Conservation (phyloP, 2,329 filamentous ascomycete genomes). For the Curvularia verruculosa region DNA sequence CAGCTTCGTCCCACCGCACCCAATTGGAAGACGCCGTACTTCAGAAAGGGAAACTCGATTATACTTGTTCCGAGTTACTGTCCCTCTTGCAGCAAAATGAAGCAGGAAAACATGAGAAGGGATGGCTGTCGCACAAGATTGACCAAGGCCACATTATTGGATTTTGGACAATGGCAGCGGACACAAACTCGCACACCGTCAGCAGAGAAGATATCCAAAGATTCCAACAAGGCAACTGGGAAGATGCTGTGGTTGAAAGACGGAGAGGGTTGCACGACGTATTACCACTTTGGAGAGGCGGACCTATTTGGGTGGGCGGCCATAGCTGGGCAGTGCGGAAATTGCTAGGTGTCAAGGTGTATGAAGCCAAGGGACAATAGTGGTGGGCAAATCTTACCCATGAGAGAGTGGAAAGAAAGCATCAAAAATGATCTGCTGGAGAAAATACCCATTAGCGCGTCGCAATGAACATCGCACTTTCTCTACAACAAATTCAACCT, state of each 20-base stretch:
- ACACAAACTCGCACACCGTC: slow-evolving; percentile 24
- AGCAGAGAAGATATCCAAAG: slow-evolving; percentile 28
- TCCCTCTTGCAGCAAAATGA: slow-evolving; percentile 3
- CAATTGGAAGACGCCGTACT: slow-evolving; percentile 21
- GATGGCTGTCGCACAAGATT: slow-evolving; percentile 23
- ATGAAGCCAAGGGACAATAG: slow-evolving; percentile 21
- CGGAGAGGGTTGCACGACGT: slow-evolving; percentile 22
- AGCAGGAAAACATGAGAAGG: slow-evolving; percentile 11
- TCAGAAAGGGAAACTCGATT: slow-evolving; percentile 16
- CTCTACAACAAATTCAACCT: neutral
- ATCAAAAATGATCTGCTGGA: neutral
- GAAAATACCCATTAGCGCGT: neutral
- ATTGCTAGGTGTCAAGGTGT: slow-evolving; percentile 27
- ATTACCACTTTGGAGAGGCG: slow-evolving; percentile 32
- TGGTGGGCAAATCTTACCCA: neutral
- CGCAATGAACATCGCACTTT: neutral
- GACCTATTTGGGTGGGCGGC: slow-evolving; percentile 25
- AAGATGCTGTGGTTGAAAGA: slow-evolving; percentile 18
- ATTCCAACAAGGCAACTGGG: slow-evolving; percentile 34
- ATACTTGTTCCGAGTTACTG: slow-evolving; percentile 28
- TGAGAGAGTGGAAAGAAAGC: neutral
- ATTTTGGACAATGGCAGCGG: slow-evolving; percentile 32
- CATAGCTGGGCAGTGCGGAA: slow-evolving; percentile 32
- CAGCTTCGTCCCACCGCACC: slow-evolving; percentile 22
- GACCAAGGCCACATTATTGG: slow-evolving; percentile 30